phyloP scores from a whole-genome alignment of 768 basidiomycete genomes.

The Amanita fuliginea region DNA sequence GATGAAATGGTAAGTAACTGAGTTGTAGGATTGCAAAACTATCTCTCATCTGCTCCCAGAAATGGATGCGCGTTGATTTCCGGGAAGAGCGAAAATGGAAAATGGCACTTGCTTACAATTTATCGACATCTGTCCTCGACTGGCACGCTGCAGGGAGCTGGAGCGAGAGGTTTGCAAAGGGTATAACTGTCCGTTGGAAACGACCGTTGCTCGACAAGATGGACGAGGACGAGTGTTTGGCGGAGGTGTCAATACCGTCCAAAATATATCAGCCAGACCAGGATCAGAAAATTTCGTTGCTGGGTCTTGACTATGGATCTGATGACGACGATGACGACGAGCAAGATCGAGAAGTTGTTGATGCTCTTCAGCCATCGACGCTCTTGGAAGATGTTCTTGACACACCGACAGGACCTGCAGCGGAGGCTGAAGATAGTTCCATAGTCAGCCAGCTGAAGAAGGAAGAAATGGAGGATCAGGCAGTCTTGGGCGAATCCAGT shows the following conservation, averaged over 20 bases:
- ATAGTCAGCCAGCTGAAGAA: slow-evolving; percentile 10
- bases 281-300: slow-evolving; percentile 19
- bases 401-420: slow-evolving; percentile 12
- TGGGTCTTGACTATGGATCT: slow-evolving; percentile 45
- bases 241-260: slow-evolving; percentile 17
- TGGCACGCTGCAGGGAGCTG: slow-evolving; percentile 72
- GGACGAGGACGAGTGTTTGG: slow-evolving; percentile 7
- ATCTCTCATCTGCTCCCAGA: slow-evolving; percentile 30
- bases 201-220: slow-evolving; percentile 30
- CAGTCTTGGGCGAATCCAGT: not conserved
- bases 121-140: slow-evolving; percentile 74
- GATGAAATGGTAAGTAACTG: slow-evolving; percentile 78
- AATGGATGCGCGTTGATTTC: slow-evolving; percentile 96
- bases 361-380: slow-evolving; percentile 44
- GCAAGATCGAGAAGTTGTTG: slow-evolving; percentile 41
- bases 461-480: slow-evolving; percentile 7
- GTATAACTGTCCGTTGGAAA: slow-evolving; percentile 61
- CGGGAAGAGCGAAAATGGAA: slow-evolving; percentile 95
- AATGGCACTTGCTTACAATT: slow-evolving; percentile 66
- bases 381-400: slow-evolving; percentile 52
- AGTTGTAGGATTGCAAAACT: slow-evolving; percentile 1
- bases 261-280: slow-evolving; percentile 12
- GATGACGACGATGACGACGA: slow-evolving; percentile 61
- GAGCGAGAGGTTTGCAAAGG: slow-evolving; percentile 52
- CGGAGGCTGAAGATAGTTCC: slow-evolving; percentile 12